Conservation (phyloP, 2,329 filamentous ascomycete genomes). For the Paecilomyces niveus region DNA sequence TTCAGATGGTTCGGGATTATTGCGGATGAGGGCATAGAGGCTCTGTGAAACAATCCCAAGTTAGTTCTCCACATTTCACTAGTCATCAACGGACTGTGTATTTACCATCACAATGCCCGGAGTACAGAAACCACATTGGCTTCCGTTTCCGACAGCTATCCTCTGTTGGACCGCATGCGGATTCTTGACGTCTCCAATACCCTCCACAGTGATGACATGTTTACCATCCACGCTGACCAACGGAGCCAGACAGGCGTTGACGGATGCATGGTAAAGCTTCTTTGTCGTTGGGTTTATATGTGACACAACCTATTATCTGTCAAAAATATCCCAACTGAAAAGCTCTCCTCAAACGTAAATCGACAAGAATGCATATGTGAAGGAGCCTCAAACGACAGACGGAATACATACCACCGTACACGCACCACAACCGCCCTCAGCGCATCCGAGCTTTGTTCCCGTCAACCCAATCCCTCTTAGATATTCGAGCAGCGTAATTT, state of each 20-base stretch:
- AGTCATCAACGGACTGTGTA: not conserved
- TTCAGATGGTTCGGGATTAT: constrained; percentile 68
- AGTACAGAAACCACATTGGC: constrained; percentile 93
- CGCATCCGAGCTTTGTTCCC: constrained; percentile 93
- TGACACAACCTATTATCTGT: constrained; percentile 59
- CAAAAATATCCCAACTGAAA: constrained; percentile 11
- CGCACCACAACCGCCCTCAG: constrained; percentile 92
- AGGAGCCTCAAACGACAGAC: not conserved
- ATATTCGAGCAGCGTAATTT: constrained; percentile 88
- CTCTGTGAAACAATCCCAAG: constrained; percentile 46
- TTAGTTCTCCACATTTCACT: constrained; percentile 3
- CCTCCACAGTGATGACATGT: constrained; percentile 95
- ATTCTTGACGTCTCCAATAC: constrained; percentile 78
- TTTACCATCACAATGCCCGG: constrained; percentile 86
- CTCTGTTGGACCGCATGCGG: constrained; percentile 89
- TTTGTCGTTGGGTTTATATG: constrained; percentile 90
- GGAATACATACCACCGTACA: constrained; percentile 67
- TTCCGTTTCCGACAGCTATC: constrained; percentile 84
- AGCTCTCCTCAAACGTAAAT: not conserved
- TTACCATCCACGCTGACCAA: constrained; percentile 92
- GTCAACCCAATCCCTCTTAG: constrained; percentile 87
- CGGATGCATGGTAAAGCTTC: constrained; percentile 89
- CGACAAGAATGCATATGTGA: not conserved
- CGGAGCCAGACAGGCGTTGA: constrained; percentile 92
- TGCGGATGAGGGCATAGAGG: constrained; percentile 83